These are phyloP conservation scores for Tanacetum coccineum DNA, from an alignment of 129 eudicot genomes.

Conservation along the genomic window DNA sequence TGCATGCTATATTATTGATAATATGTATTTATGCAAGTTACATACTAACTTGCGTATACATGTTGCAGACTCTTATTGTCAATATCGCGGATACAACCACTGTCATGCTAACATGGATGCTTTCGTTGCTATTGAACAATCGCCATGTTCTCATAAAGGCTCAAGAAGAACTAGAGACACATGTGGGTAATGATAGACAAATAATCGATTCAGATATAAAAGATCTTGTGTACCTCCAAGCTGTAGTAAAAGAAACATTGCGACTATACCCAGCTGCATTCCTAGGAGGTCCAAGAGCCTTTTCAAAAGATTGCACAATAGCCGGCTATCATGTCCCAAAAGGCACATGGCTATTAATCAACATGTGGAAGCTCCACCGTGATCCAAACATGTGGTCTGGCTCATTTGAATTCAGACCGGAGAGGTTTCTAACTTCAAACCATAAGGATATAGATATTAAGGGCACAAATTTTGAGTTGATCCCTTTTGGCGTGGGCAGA, in stretches of 20 bases:
- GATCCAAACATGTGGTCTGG: background rate
- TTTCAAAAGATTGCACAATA: background rate
- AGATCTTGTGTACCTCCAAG: background rate
- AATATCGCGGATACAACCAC: background rate
- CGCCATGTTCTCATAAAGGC: background rate
- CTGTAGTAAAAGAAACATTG: background rate
- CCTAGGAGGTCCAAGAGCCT: background rate
- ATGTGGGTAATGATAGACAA: background rate
- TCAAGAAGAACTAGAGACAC: background rate
- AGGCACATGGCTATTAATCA: background rate
- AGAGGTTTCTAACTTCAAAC: background rate
- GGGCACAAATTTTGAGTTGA: background rate
- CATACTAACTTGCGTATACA: background rate
- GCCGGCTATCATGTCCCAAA: background rate
- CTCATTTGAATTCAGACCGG: background rate
- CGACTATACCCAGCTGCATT: background rate
- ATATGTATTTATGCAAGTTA: too few relatives aligned
- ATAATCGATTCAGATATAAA: background rate
- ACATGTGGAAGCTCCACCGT: background rate
- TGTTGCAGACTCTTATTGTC: background rate
- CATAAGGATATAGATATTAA: background rate
- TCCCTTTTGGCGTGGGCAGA: background rate
- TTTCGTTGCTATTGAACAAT: background rate
- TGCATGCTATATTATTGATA: too few relatives aligned
- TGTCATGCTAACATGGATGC: background rate